Evolutionary conservation across 768 basidiomycete genomes (phyloP), one percentile per base, ranked within the genome.

Genomic region (Holtermannia corniformis): DNA sequence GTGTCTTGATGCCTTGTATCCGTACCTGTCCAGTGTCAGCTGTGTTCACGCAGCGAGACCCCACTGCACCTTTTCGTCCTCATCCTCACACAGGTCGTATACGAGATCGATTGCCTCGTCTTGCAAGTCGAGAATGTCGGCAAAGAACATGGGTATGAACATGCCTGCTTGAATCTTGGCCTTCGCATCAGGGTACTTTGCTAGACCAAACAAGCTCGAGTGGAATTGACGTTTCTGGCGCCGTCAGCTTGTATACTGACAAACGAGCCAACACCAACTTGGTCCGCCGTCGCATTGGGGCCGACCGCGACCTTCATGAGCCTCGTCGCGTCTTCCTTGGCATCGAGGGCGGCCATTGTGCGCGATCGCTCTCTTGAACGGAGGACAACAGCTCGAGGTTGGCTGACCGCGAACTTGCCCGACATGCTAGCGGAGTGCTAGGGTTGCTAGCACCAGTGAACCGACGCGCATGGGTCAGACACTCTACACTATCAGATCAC

Each of bases 41-140:
- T 22, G 46, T 21, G 16, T 14, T 32, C 19, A 41, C 14, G n/a
- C 19, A 25, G 7, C 23, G 49, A 50, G 10, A 19, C 44, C 24
- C n/a, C 5, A 25, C 5, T 44, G 44, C 28, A 68, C 66, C 54
- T 56, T 57, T 26, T 65, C 66, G 32, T 65, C 61, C n/a, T 68
- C 66, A 49, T 68, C 66, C 55, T 68, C 66, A 51, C 66, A 68
- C 11, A 68, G 49, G 57, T 68, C 66, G 41, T 65, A 48, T 5
- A 68, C 47, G 5, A 58, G 61, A 56, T 68, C 66, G 24, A 68
- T 59, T 20, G 62, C 56, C 14, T 28, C 27, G 51, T 68, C 66
- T 57, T 68, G 66, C 22, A 68, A 44, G 52, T 65, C 61, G 44
- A 61, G 61, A 44, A 65, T 65, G 32, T 68, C 61, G 13, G 54